Conservation (phyloP, 352 stramenopile species). For the Pythium diclinum region DNA sequence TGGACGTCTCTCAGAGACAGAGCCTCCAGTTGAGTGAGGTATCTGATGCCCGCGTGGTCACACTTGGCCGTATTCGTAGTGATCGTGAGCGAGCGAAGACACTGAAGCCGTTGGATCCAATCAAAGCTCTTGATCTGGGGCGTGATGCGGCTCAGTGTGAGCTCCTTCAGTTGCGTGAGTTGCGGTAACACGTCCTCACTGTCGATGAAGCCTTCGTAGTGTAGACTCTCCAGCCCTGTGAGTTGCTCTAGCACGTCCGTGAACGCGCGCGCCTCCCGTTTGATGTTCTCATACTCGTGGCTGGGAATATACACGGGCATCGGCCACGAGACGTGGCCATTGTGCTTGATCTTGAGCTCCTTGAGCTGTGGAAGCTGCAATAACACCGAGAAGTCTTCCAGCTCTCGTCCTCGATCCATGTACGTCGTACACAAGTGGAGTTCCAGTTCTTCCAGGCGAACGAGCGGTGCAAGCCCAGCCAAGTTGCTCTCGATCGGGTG, state of each 20-base stretch:
- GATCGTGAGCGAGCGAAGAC: neutral
- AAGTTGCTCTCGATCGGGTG: neutral
- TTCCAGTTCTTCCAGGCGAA: neutral
- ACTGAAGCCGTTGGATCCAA: neutral
- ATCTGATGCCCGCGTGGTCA: neutral
- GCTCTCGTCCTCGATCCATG: neutral
- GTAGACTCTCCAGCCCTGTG: neutral
- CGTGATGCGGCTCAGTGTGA: neutral
- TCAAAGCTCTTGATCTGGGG: neutral
- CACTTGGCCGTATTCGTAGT: neutral
- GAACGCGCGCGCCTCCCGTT: neutral
- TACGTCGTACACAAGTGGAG: neutral
- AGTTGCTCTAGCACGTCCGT: neutral
- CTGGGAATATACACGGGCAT: neutral
- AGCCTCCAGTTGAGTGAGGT: neutral
- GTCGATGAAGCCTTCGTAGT: neutral
- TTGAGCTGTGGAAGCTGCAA: neutral
- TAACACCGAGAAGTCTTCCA: neutral
- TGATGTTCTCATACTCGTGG: neutral
- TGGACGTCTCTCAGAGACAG: neutral
- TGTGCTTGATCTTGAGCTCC: constrained; percentile 1
- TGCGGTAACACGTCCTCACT: neutral
- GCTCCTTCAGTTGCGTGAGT: neutral
- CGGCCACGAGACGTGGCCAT: neutral
- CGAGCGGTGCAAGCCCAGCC: neutral